A percentile compares a stretch with the other conserved stretches of the same genome.
These are phyloP conservation scores for Komagataella pseudopastoris DNA, from an alignment of 805 yeast genomes.

Conservation along the genomic window DNA sequence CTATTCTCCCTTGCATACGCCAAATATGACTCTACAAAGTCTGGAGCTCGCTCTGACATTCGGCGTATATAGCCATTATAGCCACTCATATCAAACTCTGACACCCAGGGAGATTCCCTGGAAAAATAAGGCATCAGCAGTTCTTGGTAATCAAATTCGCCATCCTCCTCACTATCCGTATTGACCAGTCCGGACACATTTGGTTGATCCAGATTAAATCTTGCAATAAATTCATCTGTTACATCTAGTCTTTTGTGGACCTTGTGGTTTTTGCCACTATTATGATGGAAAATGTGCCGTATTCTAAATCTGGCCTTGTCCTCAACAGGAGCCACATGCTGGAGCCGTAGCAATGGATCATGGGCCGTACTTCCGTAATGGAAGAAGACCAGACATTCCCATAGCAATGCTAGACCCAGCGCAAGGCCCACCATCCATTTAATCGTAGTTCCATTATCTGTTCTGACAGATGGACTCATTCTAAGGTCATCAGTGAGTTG, in stretches of 20 bases:
- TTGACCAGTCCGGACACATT: background rate
- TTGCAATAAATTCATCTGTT: slow-evolving; percentile 22
- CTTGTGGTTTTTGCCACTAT: slow-evolving; percentile 28
- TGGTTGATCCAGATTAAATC: slow-evolving; percentile 4
- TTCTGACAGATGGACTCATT: background rate
- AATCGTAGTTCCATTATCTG: background rate
- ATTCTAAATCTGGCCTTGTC: slow-evolving; percentile 15
- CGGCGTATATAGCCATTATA: background rate
- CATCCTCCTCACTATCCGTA: slow-evolving; percentile 1
- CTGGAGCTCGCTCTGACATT: slow-evolving; percentile 29
- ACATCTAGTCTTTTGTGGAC: slow-evolving; percentile 38
- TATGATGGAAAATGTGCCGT: slow-evolving; percentile 52
- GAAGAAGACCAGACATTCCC: background rate
- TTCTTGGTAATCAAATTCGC: background rate
- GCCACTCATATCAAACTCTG: background rate
- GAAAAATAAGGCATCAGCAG: background rate
- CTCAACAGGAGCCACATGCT: background rate
- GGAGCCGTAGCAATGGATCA: background rate
- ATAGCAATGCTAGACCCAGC: background rate
- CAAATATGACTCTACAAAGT: slow-evolving; percentile 52
- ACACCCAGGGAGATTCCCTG: background rate
- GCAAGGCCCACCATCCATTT: background rate
- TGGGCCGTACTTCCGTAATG: background rate
- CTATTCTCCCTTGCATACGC: slow-evolving; percentile 36
- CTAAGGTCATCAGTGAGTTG: background rate